These are phyloP conservation scores for Leccinum fibrillosum DNA, from an alignment of 768 basidiomycete species.

Conservation along the genomic window DNA sequence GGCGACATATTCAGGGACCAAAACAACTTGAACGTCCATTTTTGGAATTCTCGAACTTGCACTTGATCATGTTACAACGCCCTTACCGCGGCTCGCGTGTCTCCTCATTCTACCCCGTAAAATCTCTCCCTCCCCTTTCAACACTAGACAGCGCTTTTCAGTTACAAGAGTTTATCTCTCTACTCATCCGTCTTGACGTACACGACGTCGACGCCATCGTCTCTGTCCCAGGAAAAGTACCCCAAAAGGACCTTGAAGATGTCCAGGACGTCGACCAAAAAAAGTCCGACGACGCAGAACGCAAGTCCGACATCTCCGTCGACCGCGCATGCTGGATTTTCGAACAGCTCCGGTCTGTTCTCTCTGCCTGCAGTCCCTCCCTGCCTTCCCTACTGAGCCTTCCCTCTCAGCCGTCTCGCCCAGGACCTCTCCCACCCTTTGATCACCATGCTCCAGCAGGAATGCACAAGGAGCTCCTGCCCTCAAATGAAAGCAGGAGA, in stretches of 20 bases:
- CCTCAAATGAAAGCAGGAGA: constrained; percentile 99
- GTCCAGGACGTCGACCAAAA: constrained; percentile 27
- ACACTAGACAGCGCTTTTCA: constrained; percentile 90
- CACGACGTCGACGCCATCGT: constrained; percentile 86
- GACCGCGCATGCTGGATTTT: constrained; percentile 88
- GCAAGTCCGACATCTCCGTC: constrained; percentile 53
- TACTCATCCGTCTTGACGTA: constrained; percentile 80
- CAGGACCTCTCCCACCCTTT: constrained; percentile 85
- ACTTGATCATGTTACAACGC: constrained; percentile 33
- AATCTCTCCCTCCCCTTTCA: constrained; percentile 63
- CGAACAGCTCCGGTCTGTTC: constrained; percentile 51
- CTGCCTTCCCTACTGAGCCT: constrained; percentile 1
- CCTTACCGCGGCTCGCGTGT: constrained; percentile 76
- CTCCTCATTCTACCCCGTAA: constrained; percentile 76
- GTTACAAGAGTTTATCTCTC: constrained; percentile 89
- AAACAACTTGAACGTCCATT: too few relatives aligned
- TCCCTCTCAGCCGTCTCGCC: constrained; percentile 64
- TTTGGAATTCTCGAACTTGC: too few relatives aligned
- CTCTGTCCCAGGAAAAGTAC: constrained; percentile 59
- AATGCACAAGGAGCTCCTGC: constrained; percentile 83
- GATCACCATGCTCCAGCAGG: constrained; percentile 80
- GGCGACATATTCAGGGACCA: not conserved
- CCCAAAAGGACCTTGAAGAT: constrained; percentile 26
- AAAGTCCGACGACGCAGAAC: constrained; percentile 27
- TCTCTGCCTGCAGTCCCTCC: not conserved